Percentiles rank a stretch among this genome's conserved stretches.
These are phyloP conservation scores for Maudiozyma humilis DNA, from an alignment of 1,139 yeast species.

Conservation along the genomic window DNA sequence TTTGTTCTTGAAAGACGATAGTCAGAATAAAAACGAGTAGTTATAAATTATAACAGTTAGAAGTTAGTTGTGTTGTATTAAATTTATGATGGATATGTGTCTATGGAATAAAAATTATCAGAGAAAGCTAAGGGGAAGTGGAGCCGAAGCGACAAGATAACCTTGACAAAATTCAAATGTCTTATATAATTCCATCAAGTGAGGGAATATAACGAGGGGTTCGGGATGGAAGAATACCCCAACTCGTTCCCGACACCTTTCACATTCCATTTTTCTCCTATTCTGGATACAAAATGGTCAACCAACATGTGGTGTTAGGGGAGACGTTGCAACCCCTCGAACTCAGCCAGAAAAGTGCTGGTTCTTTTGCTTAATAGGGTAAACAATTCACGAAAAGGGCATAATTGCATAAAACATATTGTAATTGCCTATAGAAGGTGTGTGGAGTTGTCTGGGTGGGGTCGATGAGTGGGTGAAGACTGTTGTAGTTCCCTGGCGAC, in stretches of 20 bases:
- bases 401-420: too few relatives aligned
- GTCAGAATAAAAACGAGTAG: slow-evolving; percentile 4
- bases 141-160: background rate
- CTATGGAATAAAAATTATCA: background rate
- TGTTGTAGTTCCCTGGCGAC: too few relatives aligned
- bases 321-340: background rate
- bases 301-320: background rate
- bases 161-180: background rate
- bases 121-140: too few relatives aligned
- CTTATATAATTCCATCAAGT: background rate
- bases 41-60: background rate
- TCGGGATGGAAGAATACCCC: slow-evolving; percentile 33
- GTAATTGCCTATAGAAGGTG: too few relatives aligned
- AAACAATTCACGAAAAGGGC: too few relatives aligned
- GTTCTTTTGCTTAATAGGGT: background rate
- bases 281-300: background rate
- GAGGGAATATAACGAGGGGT: background rate
- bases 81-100: background rate
- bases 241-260: background rate
- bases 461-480: too few relatives aligned
- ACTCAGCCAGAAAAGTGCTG: background rate
- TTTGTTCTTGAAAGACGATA: slow-evolving; percentile 1
- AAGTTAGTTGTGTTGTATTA: background rate
- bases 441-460: too few relatives aligned
- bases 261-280: background rate